Base-by-base conservation (phyloP, 305 asterid species). In the Coffea humblotiana region DNA sequence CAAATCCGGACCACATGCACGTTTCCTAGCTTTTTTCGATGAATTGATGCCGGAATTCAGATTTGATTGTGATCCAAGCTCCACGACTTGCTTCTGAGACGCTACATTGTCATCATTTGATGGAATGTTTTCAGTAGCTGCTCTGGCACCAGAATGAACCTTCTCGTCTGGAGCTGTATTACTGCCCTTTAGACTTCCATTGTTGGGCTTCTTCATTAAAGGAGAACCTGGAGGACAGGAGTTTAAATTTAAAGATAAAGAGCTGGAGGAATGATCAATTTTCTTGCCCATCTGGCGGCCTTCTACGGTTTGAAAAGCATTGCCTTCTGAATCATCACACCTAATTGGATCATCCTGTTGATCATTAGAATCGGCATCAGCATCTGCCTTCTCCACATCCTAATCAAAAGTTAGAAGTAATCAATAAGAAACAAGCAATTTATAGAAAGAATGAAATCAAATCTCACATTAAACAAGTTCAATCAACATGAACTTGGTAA, bases 221-320 rank as follows among this genome's bases (percentile, higher is more conserved):
- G 90, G 90, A 61, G 98, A 86, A 83, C 68, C 81, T 19, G 88
- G 87, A 63, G 93, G 92, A 79, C 84, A 71, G 2, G 92, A 84
- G 86, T 90, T 90, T 78, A 87, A 83, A 78, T 92, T 88, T 84
- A 90, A 81, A 71, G 84, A 76, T n/a, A 83, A 58, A 43, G 82
- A 79, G 67, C 80, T 43, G 51, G 82, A 83, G 54, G 84, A 80
- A 23, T 76, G 74, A 27, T 79, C 54, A 32, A 29, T 79, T 79
- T 54, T 84, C 73, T 69, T 84, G 48, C 78, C 88, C 77, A 63
- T 82, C 71, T 14, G 74, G 84, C 79, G 85, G 23, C 75, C 84
- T 71, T 79, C 88, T 13, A 86, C 74, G 54, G 86, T 81, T 85
- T 83, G 80, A 82, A 85, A 81, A 43, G 79, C 71, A 75, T 78